A percentile compares a stretch with the other conserved stretches of the same genome.
These are phyloP conservation scores for Curvularia verruculosa DNA, from an alignment of 2,329 filamentous ascomycete species.

Conservation along the genomic window DNA sequence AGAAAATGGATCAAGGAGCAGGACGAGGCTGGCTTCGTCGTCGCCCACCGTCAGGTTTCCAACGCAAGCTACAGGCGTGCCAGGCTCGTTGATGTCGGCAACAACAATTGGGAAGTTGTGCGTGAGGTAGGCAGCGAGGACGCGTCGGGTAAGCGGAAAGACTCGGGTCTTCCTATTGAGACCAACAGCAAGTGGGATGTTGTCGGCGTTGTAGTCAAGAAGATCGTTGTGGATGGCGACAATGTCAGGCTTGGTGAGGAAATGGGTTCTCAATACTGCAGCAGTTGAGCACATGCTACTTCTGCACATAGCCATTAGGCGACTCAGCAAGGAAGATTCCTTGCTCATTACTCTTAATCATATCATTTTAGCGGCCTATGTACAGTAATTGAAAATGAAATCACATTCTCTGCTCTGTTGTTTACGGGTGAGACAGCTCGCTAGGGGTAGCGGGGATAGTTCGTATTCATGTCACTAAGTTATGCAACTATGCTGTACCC, in stretches of 20 bases:
- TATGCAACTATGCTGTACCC: background rate
- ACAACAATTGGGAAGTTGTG: constrained; percentile 40
- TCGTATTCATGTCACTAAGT: background rate
- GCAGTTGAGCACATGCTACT: background rate
- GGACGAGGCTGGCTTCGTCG: constrained; percentile 42
- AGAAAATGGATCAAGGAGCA: constrained; percentile 39
- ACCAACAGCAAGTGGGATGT: constrained; percentile 45
- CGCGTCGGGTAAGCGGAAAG: constrained; percentile 38
- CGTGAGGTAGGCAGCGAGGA: constrained; percentile 40
- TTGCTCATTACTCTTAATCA: background rate
- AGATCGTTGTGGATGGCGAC: constrained; percentile 37
- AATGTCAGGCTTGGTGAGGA: constrained; percentile 41
- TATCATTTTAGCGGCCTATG: background rate
- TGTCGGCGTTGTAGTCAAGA: constrained; percentile 42
- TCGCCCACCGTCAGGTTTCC: constrained; percentile 36
- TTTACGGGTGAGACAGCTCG: background rate
- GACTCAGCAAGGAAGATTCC: background rate
- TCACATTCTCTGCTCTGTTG: background rate
- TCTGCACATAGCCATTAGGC: background rate
- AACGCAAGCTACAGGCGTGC: constrained; percentile 48
- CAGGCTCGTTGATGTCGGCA: constrained; percentile 37
- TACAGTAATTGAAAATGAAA: background rate
- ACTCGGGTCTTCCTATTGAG: constrained; percentile 38
- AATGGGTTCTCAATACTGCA: constrained; percentile 40
- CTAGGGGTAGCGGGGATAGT: too few relatives aligned